A percentile compares a stretch with the other conserved stretches of the same genome.
phyloP scores from a whole-genome alignment of 129 eudicot genomes.

The Chrysanthemum makinoi region DNA sequence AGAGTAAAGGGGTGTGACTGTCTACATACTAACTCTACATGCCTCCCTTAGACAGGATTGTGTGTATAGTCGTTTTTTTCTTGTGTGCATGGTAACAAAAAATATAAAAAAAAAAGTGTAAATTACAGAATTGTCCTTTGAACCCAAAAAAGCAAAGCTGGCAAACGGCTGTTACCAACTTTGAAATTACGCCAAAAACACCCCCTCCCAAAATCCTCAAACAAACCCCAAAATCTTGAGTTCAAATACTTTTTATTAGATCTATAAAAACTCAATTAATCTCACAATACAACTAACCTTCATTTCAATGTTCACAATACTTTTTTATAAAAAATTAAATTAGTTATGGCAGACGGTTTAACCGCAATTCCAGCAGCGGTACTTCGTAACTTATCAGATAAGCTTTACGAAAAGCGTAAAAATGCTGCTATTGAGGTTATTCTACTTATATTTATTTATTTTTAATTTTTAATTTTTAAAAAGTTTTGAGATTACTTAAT shows the following conservation, averaged over 20 bases:
- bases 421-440: slow-evolving; percentile 95
- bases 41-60: too few relatives aligned
- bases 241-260: slow-evolving; percentile 4
- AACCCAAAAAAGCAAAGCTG: slow-evolving; percentile 22
- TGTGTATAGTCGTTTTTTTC: too few relatives aligned
- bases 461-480: not conserved
- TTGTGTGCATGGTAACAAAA: too few relatives aligned
- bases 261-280: not conserved
- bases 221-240: slow-evolving; percentile 14
- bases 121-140: slow-evolving; percentile 16
- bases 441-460: not conserved
- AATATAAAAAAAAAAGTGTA: not conserved
- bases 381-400: slow-evolving; percentile 82
- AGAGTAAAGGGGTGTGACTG: too few relatives aligned
- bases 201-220: not conserved
- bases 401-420: slow-evolving; percentile 89
- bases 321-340: not conserved
- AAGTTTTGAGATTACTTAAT: slow-evolving; percentile 22
- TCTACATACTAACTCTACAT: too few relatives aligned
- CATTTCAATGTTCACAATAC: slow-evolving; percentile 1
- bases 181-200: slow-evolving; percentile 20
- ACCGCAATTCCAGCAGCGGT: slow-evolving; percentile 74
- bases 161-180: slow-evolving; percentile 29
- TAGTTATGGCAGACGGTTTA: slow-evolving; percentile 66
- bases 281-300: not conserved